Base-by-base conservation (phyloP, 345 rosid genomes). In the Iberis pinnata region DNA sequence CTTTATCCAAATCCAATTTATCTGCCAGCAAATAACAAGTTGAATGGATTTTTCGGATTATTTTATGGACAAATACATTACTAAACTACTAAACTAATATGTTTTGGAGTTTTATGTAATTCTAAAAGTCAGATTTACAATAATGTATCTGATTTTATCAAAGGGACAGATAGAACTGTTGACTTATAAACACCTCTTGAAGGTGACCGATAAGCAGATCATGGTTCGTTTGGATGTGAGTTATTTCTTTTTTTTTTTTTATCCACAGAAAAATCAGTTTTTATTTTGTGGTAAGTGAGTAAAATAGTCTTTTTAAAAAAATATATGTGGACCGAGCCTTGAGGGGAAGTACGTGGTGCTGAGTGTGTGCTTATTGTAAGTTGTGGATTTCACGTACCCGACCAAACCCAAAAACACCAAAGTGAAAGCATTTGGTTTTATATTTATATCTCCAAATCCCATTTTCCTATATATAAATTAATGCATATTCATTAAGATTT, bases 131-230 rank as follows among this genome's bases (percentile, higher is more conserved):
- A 47, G 16, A 0, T 40, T 16, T 55, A 32, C 13, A 33, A 41
- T 41, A 12, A 22, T 22, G 6, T 22, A 22, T 14, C 18, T 6
- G 36, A 49, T 27, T 39, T 19, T 22, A 19, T 12, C 20, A 42
- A 56, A n/a, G 39, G 39, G 63, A 49, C 63, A 56, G 45, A 64
- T 64, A 64, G 24, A 33, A 65, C 0, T 13, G 18, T 57, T 35
- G 58, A 49, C 53, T 35, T 48, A 65, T 65, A 50, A 64, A 56
- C 51, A 11, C 8, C 42, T 20, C n/a, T 12, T 55, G 20, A 9
- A 8, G 42, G 2, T 49, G 52, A 11, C 57, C 53, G 64, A 57
- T 65, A 57, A 49, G 70, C 70, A 65, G 70, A 57, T 65, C 63
- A 42, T 41, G 10, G 17, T 13, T 57, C 47, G 12, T 49, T 32